Evolutionary conservation across 345 rosid species (phyloP).

Genomic region (Crucihimalaya himalaica): DNA sequence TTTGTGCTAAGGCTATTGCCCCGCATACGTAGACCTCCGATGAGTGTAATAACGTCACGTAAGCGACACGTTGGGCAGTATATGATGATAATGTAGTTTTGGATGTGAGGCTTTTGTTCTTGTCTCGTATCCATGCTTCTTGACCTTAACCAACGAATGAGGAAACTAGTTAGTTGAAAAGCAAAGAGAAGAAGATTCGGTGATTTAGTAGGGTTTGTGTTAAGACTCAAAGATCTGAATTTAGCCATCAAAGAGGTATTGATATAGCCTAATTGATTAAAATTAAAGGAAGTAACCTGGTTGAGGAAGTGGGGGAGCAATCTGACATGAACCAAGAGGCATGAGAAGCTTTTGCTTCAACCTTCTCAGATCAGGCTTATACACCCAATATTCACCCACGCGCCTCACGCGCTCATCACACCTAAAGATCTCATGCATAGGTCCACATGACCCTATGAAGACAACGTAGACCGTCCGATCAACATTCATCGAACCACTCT

Average conservation of each 20-base stretch:
- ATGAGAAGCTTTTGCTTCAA: slow-evolving; percentile 60
- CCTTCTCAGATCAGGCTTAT: slow-evolving; percentile 57
- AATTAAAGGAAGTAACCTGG: not conserved
- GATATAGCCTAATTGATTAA: not conserved
- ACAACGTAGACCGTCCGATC: slow-evolving; percentile 55
- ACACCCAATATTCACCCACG: slow-evolving; percentile 64
- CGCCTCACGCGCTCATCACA: slow-evolving; percentile 69
- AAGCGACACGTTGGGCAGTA: slow-evolving; percentile 51
- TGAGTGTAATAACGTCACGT: slow-evolving; percentile 78
- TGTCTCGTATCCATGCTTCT: slow-evolving; percentile 15
- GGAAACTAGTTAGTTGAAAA: slow-evolving; percentile 3
- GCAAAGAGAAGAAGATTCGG: not conserved
- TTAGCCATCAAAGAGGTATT: not conserved
- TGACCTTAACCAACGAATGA: slow-evolving; percentile 15
- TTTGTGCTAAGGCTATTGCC: slow-evolving; percentile 85
- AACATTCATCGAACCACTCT: slow-evolving; percentile 40
- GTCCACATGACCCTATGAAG: slow-evolving; percentile 66
- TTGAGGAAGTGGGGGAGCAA: slow-evolving; percentile 47
- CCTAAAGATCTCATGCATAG: slow-evolving; percentile 81
- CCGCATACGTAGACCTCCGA: slow-evolving; percentile 88
- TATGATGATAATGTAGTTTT: not conserved
- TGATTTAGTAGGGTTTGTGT: not conserved
- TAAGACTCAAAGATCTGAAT: not conserved
- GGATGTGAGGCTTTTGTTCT: slow-evolving; percentile 25
- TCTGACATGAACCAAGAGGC: slow-evolving; percentile 86